Evolutionary conservation across 2,329 filamentous ascomycete species (phyloP), one percentile per base, ranked within the genome.

Genomic region (Phyllosticta citrichinensis): DNA sequence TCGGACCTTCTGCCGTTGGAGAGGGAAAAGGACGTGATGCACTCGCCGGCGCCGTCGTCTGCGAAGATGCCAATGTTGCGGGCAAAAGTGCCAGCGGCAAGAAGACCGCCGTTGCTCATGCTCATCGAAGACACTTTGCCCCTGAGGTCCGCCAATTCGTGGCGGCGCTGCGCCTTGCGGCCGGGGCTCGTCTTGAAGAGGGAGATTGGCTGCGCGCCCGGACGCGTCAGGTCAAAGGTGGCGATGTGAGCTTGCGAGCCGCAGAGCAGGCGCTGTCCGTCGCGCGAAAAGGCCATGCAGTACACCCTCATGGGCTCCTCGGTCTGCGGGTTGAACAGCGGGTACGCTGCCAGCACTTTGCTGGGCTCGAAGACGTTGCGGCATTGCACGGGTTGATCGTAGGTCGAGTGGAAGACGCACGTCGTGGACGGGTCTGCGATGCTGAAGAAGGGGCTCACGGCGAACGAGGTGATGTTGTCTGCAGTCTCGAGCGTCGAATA

Each of bases 1-100:
- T 24, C 27, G 17, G 4, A 47, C 24, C 12, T 72, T 55, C 73
- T 74, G 5, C 69, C 69, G 56, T 17, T 11, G 0, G 25, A 19
- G 22, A 56, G 33, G 5, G 58, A 56, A n/a, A 19, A 56, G 17
- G 35, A 3, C 17, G 47, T 80, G 10, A 82, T 69, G 33, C 76
- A 76, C 25, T 79, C 73, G 2, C 81, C 81, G 22, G 71, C 68
- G 2, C 80, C 78, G 63, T 77, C 74, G 2, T 74, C 69, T 51
- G 76, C 80, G 66, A 84, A 86, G 8, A 87, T 68, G 2, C 78
- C 83, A 11, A 87, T 66, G 20, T 80, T 72, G n/a, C 83, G 75
- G 3, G 79, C 79, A 51, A 80, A 80, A 0, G 83, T 82, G 5
- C 84, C 84, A 0, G 81, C 81, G 19, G 84, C 84, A 5, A 75